Base-by-base conservation (phyloP, 1,139 yeast species). In the Yamadazyma conglobata region DNA sequence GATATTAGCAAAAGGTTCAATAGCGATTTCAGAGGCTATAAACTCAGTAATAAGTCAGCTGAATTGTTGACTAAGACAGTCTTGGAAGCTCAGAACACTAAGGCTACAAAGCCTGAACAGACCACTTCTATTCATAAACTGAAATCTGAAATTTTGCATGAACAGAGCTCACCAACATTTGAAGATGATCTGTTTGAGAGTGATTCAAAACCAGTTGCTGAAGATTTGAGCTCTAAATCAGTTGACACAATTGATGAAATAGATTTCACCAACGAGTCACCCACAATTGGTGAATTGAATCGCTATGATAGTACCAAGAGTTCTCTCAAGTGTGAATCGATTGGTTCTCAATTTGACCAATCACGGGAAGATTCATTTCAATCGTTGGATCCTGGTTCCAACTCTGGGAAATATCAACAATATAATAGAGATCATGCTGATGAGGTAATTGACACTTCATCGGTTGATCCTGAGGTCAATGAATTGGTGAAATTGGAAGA, bases 401-500 rank as follows among this genome's bases (percentile, higher is more conserved):
- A 28, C 16, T 19, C 26, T 12, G 17, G 31, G 13, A 28, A 22
- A n/a, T 14, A 21, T 13, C 25, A 19, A 7, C 12, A 10, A 5
- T 24, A 24, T 15, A 23, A 23, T 18, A 19, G 10, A 23, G 17
- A 3, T 15, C 15, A 32, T 5, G 17, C 9, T 4, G 38, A 28
- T 14, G 22, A 29, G 10, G 14, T 35, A 5, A 24, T 34, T 18
- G 41, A 39, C 24, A 37, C 39, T 3, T 24, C 31, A 9, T 24
- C 28, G 9, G 34, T 37, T 13, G 41, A 37, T 10, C 39, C 43
- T 4, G 39, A 32, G 21, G 37, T 43, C 19, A 37, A 37, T 25
- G 37, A 39, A 22, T 33, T 43, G 20, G 37, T 40, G 9, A 31
- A 43, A 15, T 30, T 42, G 9, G 28, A 37, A 19, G 45, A 44